Percentiles rank a stretch among this genome's conserved stretches.
Conservation (phyloP, 2,329 filamentous ascomycete genomes). For the Massarina eburnea region DNA sequence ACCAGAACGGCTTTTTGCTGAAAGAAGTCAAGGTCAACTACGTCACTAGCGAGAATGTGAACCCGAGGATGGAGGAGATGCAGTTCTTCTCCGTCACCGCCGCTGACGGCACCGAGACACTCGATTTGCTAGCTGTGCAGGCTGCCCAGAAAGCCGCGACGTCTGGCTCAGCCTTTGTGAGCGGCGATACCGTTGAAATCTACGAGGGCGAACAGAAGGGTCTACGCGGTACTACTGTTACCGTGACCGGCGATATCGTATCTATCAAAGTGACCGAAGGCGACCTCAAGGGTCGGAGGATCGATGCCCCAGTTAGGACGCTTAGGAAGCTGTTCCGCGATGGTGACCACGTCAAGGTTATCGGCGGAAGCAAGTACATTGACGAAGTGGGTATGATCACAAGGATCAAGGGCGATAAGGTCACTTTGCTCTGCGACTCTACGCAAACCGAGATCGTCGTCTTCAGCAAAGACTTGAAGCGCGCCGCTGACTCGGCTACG, state of each 20-base stretch:
- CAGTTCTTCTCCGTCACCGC: constrained; percentile 88
- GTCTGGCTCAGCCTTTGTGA: constrained; percentile 79
- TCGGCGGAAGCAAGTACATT: constrained; percentile 89
- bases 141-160: constrained; percentile 85
- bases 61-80: constrained; percentile 90
- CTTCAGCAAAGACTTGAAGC: constrained; percentile 93
- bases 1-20: constrained; percentile 88
- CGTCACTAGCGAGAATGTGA: constrained; percentile 84
- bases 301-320: constrained; percentile 90
- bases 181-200: constrained; percentile 95
- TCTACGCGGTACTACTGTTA: constrained; percentile 80
- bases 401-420: constrained; percentile 85
- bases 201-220: constrained; percentile 95
- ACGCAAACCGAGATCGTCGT: constrained; percentile 93
- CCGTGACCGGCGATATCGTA: constrained; percentile 89
- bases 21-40: constrained; percentile 92
- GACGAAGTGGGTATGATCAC: constrained; percentile 98
- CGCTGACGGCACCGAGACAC: constrained; percentile 89
- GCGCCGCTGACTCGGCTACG: constrained; percentile 88
- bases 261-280: constrained; percentile 84
- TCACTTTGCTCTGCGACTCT: constrained; percentile 91
- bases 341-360: constrained; percentile 98
- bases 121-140: constrained; percentile 88
- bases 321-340: constrained; percentile 89
- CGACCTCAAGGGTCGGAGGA: constrained; percentile 75